Percentiles rank a stretch among this genome's conserved stretches.
Conservation (phyloP, 495 filamentous ascomycete species). For the Acidomyces sp. region DNA sequence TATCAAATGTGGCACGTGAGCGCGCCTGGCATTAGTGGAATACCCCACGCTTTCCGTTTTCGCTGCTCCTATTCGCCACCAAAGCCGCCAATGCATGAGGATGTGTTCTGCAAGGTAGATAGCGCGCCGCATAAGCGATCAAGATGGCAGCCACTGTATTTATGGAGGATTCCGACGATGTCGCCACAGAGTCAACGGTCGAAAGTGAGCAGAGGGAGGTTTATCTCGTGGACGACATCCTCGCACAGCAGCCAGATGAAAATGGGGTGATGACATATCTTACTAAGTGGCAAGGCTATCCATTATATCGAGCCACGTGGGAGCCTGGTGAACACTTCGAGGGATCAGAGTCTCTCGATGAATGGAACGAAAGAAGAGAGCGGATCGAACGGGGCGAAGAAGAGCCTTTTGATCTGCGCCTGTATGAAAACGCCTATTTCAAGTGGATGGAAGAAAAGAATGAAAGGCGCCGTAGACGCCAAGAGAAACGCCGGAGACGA, state of each 20-base stretch:
- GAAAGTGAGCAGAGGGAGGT: slow-evolving; percentile 1
- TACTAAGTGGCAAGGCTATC: slow-evolving; percentile 16
- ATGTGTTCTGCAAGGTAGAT: no score
- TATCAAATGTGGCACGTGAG: no score
- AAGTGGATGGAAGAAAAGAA: not conserved
- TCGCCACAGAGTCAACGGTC: slow-evolving; percentile 11
- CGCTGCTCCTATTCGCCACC: no score
- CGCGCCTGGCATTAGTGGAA: no score
- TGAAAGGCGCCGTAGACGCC: slow-evolving; percentile 2
- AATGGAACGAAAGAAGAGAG: slow-evolving; percentile 15
- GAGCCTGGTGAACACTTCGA: slow-evolving; percentile 12
- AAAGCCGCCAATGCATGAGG: no score
- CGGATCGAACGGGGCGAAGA: not conserved
- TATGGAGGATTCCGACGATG: slow-evolving; percentile 10
- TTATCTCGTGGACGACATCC: slow-evolving; percentile 14
- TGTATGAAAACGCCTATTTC: not conserved
- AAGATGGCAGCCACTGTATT: no score
- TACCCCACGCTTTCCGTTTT: no score
- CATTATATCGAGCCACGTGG: slow-evolving; percentile 5
- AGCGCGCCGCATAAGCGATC: not conserved
- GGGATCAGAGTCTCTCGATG: not conserved
- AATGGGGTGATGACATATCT: slow-evolving; percentile 7
- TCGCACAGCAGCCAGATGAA: slow-evolving; percentile 12
- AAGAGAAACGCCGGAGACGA: slow-evolving; percentile 10
- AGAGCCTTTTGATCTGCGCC: slow-evolving; percentile 7